Conservation (phyloP, 805 yeast genomes). For the Tetrapisispora nanseiensis region DNA sequence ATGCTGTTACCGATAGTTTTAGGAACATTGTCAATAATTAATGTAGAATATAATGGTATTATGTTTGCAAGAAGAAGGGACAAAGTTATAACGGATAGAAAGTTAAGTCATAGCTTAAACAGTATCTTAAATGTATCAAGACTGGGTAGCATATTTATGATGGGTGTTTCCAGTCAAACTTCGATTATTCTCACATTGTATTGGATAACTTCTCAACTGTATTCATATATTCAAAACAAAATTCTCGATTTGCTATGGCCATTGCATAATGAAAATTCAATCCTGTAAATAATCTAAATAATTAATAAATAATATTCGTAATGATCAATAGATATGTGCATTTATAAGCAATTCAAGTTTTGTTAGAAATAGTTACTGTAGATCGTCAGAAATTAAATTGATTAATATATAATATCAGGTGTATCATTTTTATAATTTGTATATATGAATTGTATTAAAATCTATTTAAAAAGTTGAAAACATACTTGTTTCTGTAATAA, state of each 20-base stretch:
- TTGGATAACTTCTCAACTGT: slow-evolving; percentile 81
- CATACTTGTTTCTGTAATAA: not conserved
- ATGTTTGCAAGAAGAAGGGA: slow-evolving; percentile 21
- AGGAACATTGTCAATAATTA: slow-evolving; percentile 62
- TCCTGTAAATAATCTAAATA: not conserved
- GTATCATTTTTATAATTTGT: slow-evolving; percentile 1
- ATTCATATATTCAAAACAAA: slow-evolving; percentile 67
- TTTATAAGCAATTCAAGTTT: too few species aligned
- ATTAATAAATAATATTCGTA: too few species aligned
- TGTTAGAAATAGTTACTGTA: too few species aligned
- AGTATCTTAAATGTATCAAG: slow-evolving; percentile 63
- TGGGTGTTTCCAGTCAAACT: slow-evolving; percentile 79
- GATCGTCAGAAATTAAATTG: too few species aligned
- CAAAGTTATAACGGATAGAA: slow-evolving; percentile 2
- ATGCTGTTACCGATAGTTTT: slow-evolving; percentile 66
- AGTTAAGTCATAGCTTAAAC: slow-evolving; percentile 20
- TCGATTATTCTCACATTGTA: slow-evolving; percentile 76
- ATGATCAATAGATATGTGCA: too few species aligned
- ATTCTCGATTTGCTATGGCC: slow-evolving; percentile 61
- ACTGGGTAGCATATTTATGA: slow-evolving; percentile 65
- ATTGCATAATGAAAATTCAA: slow-evolving; percentile 10
- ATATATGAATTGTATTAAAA: not conserved
- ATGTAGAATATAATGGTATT: slow-evolving; percentile 79
- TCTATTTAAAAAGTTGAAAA: not conserved
- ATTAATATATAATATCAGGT: too few species aligned